A percentile compares a stretch with the other conserved stretches of the same genome.
phyloP scores from a whole-genome alignment of 176 grass and related monocot genomes.

The Oryza australiensis region DNA sequence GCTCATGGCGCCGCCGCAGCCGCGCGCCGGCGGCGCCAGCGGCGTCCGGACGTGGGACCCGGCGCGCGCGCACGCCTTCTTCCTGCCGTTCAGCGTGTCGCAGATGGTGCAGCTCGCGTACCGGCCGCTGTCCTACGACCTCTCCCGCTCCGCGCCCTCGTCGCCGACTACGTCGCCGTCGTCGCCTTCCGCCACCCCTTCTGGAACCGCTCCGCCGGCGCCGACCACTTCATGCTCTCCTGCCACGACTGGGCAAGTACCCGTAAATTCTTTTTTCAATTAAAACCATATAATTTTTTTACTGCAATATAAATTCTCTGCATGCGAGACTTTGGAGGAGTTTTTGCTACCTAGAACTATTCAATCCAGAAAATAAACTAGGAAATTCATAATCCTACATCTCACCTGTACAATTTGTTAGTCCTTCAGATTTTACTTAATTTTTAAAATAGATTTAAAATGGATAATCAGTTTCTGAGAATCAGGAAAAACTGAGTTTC shows the following conservation, averaged over 20 bases:
- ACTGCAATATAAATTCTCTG: too few species aligned
- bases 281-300: too few species aligned
- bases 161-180: conserved; percentile 68
- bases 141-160: conserved; percentile 30
- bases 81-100: conserved; percentile 67
- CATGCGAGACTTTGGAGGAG: too few species aligned
- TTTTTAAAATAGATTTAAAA: too few species aligned
- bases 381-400: too few species aligned
- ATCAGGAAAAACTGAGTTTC: too few species aligned
- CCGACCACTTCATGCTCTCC: conserved; percentile 92
- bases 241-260: conserved; percentile 74
- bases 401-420: too few species aligned
- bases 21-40: background rate
- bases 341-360: too few species aligned
- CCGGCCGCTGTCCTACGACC: conserved; percentile 26
- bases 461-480: too few species aligned
- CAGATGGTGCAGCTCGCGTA: conserved; percentile 57
- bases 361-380: too few species aligned
- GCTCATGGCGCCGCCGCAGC: conserved; percentile 12
- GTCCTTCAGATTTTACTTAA: too few species aligned
- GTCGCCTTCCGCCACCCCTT: conserved; percentile 55
- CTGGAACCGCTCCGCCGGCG: conserved; percentile 71
- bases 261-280: too few species aligned
- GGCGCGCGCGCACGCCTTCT: conserved; percentile 53
- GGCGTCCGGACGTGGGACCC: conserved; percentile 51